Conservation (phyloP, 1,284 basidiomycete genomes). For the Leccinum pachyderme region DNA sequence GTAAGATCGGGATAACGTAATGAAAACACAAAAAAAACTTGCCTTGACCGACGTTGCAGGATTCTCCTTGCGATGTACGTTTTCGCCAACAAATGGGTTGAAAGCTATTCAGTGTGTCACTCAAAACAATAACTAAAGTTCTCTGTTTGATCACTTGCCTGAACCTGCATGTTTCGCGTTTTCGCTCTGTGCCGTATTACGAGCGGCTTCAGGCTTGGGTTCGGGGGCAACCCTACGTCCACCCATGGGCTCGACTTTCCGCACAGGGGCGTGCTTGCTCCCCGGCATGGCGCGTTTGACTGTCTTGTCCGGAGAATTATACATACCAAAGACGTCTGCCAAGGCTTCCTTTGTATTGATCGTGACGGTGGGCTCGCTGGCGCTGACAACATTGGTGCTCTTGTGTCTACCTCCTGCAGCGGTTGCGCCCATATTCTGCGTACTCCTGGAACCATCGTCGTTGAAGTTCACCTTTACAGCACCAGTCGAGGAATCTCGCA, state of each 20-base stretch:
- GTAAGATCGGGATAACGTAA: not conserved
- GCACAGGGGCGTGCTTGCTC: conserved; percentile 69
- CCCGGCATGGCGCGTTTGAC: conserved; percentile 50
- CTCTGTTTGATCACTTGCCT: conserved; percentile 29
- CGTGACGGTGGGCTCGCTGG: conserved; percentile 63
- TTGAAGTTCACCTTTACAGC: conserved; percentile 49
- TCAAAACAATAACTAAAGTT: not conserved
- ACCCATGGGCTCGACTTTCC: conserved; percentile 52
- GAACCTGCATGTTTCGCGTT: conserved; percentile 43
- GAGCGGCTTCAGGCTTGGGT: conserved; percentile 27
- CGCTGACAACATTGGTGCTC: conserved; percentile 28
- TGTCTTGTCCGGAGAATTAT: conserved; percentile 84
- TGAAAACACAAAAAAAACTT: conserved; percentile 5
- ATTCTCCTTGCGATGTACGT: conserved; percentile 45
- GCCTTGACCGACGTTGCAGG: conserved; percentile 51
- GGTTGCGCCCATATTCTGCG: conserved; percentile 38
- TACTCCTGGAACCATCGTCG: conserved; percentile 48
- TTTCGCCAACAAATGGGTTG: conserved; percentile 63
- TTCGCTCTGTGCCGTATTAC: conserved; percentile 37
- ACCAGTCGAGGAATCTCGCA: conserved; percentile 29
- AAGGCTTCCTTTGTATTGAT: conserved; percentile 89
- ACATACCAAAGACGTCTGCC: conserved; percentile 92
- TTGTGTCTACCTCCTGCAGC: conserved; percentile 37
- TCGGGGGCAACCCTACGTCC: conserved; percentile 22
- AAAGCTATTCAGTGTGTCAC: conserved; percentile 39